A percentile compares a stretch with the other conserved stretches of the same genome.
Evolutionary conservation across 495 filamentous ascomycete genomes (phyloP).

Genomic region (Extremus antarcticus): DNA sequence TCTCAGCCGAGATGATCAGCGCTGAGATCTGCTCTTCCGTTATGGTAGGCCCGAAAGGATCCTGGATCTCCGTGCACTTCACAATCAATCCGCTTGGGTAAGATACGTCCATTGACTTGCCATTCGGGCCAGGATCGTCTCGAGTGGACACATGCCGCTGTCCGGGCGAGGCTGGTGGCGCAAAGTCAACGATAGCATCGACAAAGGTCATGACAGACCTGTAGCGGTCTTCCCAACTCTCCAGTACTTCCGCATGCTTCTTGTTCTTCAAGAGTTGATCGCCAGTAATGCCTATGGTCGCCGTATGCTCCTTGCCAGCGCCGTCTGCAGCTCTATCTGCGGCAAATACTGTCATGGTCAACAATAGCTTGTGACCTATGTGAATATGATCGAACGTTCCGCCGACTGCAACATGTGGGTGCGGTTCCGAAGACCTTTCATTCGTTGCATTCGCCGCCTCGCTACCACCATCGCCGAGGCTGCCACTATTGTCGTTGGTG

Average conservation of each 20-base stretch:
- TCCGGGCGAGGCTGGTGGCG: constrained; percentile 17
- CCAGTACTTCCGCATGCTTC: constrained; percentile 68
- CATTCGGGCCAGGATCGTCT: constrained; percentile 38
- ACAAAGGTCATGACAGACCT: constrained; percentile 60
- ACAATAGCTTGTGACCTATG: constrained; percentile 84
- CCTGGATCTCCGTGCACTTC: constrained; percentile 72
- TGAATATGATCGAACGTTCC: constrained; percentile 97
- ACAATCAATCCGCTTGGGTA: constrained; percentile 42
- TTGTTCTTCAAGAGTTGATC: constrained; percentile 79
- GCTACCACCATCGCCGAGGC: neutral
- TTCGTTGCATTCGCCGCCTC: neutral
- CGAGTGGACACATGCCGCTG: constrained; percentile 20
- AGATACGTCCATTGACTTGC: constrained; percentile 39
- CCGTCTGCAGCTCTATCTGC: constrained; percentile 39
- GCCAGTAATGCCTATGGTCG: constrained; percentile 79
- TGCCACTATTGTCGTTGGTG: neutral
- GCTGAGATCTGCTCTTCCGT: constrained; percentile 69
- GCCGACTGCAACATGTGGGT: constrained; percentile 61
- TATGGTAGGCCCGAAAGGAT: constrained; percentile 85
- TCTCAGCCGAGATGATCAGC: constrained; percentile 84
- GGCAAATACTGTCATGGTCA: constrained; percentile 72
- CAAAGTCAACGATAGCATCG: constrained; percentile 53
- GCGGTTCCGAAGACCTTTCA: constrained; percentile 4
- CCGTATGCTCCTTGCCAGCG: constrained; percentile 32
- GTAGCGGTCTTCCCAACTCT: constrained; percentile 66